Evolutionary conservation across 208 protist species (phyloP), one percentile per base, ranked within the genome.

Genomic region (Trypanosoma lewisi): DNA sequence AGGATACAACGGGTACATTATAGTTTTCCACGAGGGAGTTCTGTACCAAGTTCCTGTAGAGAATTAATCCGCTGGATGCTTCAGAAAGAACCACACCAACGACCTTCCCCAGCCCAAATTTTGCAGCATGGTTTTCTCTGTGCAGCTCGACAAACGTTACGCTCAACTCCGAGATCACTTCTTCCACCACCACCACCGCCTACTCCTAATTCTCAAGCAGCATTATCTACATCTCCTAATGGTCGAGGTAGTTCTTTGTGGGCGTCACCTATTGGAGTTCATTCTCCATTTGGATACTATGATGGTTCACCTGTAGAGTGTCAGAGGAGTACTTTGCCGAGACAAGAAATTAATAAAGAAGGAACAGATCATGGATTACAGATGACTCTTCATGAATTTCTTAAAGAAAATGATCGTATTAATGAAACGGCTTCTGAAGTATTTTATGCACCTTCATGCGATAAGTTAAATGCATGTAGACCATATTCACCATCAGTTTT

Each of bases 1-100:
- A 68, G 73, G 16, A 95, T 95, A 33, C 36, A 66, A 8, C 30
- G 67, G 12, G 77, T 67, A 5, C 73, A 93, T 11, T 97, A 87
- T 67, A 48, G 33, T 17, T 98, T 98, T 67, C 97, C 97, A 1
- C 17, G 44, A 17, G 55, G 60, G 44, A 31, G 71, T 11, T 6
- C n/a, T 16, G 70, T 98, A 19, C 78, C 76, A 21, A 28, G 78
- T 27, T 47, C 54, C 34, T 92, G 89, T 16, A 85, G 86, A 53
- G 70, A 80, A 31, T 78, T 99, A 14, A 98, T 99, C 56, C 16
- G 27, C 7, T 33, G 31, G 21, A 89, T 97, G 62, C 83, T 98
- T 28, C 73, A 82, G 42, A 66, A 41, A 0, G 67, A 94, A n/a
- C 94, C 94, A 6, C 41, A 60, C 2, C 23, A 60, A 9, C 78